Evolutionary conservation across 192 early-diverging fungal genomes (phyloP).

Genomic region (Thamnidium elegans): DNA sequence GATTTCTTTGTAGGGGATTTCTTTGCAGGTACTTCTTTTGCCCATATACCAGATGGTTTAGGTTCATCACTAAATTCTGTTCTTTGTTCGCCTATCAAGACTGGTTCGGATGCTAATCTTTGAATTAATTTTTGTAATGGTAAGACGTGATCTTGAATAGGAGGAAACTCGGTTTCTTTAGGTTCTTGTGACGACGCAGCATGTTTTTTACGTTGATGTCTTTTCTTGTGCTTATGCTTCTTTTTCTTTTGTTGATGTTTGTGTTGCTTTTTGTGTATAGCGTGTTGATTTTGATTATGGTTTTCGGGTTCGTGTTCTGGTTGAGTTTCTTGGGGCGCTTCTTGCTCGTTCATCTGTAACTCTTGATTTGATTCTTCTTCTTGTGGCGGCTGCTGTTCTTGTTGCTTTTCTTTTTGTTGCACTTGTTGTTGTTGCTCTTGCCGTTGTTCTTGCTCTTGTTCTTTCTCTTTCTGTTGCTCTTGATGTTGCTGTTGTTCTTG

Average conservation of each 20-base stretch:
- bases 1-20: too few relatives aligned
- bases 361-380: too few relatives aligned
- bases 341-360: not conserved
- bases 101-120: not conserved
- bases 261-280: too few relatives aligned
- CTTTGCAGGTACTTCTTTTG: not conserved
- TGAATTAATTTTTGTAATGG: slow-evolving; percentile 6
- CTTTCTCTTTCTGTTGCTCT: too few relatives aligned
- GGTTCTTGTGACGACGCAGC: not conserved
- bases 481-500: too few relatives aligned
- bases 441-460: too few relatives aligned
- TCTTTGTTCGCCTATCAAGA: not conserved
- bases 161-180: not conserved
- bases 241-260: not conserved
- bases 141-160: slow-evolving; percentile 4
- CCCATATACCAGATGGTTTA: not conserved
- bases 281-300: too few relatives aligned
- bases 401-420: too few relatives aligned
- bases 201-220: not conserved
- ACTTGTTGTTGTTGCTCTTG: too few relatives aligned
- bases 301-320: too few relatives aligned
- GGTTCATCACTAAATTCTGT: not conserved
- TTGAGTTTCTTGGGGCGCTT: not conserved
- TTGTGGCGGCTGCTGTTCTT: too few relatives aligned
- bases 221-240: not conserved